Evolutionary conservation across 495 filamentous ascomycete species (phyloP).

Genomic region (Monascus purpureus): DNA sequence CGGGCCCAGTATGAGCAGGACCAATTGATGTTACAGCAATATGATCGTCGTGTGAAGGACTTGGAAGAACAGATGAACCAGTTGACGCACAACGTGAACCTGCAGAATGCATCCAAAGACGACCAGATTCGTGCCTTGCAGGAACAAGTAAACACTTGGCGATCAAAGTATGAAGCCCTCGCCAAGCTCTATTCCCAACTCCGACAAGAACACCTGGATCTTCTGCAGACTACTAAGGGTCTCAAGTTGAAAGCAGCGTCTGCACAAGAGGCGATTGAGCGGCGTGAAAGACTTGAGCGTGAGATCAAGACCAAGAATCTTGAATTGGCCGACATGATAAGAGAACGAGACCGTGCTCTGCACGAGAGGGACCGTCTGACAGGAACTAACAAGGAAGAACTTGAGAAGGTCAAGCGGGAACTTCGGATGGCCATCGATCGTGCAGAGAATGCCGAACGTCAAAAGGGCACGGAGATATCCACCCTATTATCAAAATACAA

Average conservation of each 20-base stretch:
- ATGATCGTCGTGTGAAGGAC: conserved; percentile 84
- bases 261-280: conserved; percentile 92
- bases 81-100: conserved; percentile 66
- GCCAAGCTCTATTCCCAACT: conserved; percentile 96
- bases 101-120: conserved; percentile 80
- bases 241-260: conserved; percentile 94
- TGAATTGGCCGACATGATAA: conserved; percentile 96
- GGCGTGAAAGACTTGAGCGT: conserved; percentile 83
- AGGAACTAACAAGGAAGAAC: conserved; percentile 80
- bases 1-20: conserved; percentile 93
- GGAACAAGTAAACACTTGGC: conserved; percentile 93
- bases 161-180: conserved; percentile 88
- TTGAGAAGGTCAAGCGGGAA: conserved; percentile 95
- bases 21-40: conserved; percentile 92
- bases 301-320: conserved; percentile 99
- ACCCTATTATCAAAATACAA: conserved; percentile 92
- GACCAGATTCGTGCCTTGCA: conserved; percentile 87
- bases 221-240: conserved; percentile 87
- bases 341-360: conserved; percentile 86
- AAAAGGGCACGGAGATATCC: conserved; percentile 87
- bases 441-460: conserved; percentile 81
- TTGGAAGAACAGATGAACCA: conserved; percentile 77
- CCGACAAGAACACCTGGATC: conserved; percentile 85
- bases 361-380: conserved; percentile 78
- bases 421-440: conserved; percentile 84